phyloP scores from a whole-genome alignment of 805 yeast genomes.

The Jamesozyma spencerorum region DNA sequence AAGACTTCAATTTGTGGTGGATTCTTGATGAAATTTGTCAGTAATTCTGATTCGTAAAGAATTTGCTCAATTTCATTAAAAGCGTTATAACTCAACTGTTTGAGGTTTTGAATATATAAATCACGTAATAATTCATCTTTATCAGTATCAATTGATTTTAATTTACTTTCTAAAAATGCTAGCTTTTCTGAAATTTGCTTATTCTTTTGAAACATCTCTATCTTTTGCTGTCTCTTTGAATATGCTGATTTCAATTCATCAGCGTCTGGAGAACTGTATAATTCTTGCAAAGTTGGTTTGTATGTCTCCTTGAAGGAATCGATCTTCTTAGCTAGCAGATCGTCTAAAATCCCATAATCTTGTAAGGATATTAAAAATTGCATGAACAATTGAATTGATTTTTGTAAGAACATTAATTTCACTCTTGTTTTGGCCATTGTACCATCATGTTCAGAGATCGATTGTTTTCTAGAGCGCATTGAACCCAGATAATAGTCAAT shows the following conservation, averaged over 20 bases:
- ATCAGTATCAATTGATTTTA: constrained; percentile 35
- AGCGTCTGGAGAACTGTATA: constrained; percentile 6
- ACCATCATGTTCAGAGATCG: constrained; percentile 9
- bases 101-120: constrained; percentile 47
- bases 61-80: constrained; percentile 49
- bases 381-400: constrained; percentile 36
- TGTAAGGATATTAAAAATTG: constrained; percentile 39
- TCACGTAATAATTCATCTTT: constrained; percentile 61
- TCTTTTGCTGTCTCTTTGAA: constrained; percentile 60
- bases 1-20: constrained; percentile 10
- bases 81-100: constrained; percentile 42
- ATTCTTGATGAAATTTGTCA: constrained; percentile 35
- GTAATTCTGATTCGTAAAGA: constrained; percentile 56
- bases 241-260: constrained; percentile 12
- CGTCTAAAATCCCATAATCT: constrained; percentile 37
- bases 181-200: constrained; percentile 43
- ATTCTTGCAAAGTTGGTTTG: constrained; percentile 33
- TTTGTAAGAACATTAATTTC: constrained; percentile 32
- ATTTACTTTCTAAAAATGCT: constrained; percentile 29
- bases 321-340: constrained; percentile 31
- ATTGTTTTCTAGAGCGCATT: constrained; percentile 25
- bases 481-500: constrained; percentile 52
- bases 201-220: constrained; percentile 54
- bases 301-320: constrained; percentile 34
- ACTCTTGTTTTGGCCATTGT: constrained; percentile 14